These are phyloP conservation scores for Wickerhamomyces alni DNA, from an alignment of 805 yeast species.

Conservation along the genomic window DNA sequence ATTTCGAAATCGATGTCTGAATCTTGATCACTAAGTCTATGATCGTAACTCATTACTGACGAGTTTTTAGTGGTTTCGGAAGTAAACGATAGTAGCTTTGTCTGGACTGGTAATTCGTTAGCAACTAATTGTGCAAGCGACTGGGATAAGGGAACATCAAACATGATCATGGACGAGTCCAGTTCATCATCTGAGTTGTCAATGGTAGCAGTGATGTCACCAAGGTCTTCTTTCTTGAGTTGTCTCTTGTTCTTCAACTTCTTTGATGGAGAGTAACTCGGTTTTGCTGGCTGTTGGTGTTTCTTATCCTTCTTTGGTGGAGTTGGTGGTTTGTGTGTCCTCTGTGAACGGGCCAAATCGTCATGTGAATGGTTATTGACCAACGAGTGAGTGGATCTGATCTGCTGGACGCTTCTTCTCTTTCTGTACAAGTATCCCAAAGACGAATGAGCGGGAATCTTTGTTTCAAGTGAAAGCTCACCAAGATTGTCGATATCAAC, in stretches of 20 bases:
- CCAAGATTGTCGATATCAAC: constrained; percentile 14
- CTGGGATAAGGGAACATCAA: constrained; percentile 60
- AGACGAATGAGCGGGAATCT: constrained; percentile 4
- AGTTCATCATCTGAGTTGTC: constrained; percentile 46
- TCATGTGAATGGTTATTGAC: constrained; percentile 9
- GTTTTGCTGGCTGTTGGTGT: not conserved
- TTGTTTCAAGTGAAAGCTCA: constrained; percentile 1
- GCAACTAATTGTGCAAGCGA: constrained; percentile 37
- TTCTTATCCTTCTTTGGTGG: not conserved
- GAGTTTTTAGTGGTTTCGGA: constrained; percentile 41
- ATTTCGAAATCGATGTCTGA: constrained; percentile 12
- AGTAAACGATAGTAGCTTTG: constrained; percentile 20
- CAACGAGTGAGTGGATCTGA: constrained; percentile 13
- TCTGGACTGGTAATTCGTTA: constrained; percentile 27
- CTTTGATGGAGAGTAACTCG: constrained; percentile 18
- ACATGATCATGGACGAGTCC: constrained; percentile 47
- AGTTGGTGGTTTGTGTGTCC: not conserved
- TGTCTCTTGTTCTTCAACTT: constrained; percentile 12
- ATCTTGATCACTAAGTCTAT: constrained; percentile 3
- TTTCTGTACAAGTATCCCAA: constrained; percentile 5
- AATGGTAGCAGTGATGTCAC: constrained; percentile 6
- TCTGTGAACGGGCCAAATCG: not conserved
- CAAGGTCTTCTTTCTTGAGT: constrained; percentile 10
- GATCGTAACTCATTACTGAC: constrained; percentile 34
- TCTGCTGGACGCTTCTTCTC: constrained; percentile 1